Evolutionary conservation across 805 yeast genomes (phyloP), one percentile per base, ranked within the genome.

Genomic region (Scheffersomyces lignosus): DNA sequence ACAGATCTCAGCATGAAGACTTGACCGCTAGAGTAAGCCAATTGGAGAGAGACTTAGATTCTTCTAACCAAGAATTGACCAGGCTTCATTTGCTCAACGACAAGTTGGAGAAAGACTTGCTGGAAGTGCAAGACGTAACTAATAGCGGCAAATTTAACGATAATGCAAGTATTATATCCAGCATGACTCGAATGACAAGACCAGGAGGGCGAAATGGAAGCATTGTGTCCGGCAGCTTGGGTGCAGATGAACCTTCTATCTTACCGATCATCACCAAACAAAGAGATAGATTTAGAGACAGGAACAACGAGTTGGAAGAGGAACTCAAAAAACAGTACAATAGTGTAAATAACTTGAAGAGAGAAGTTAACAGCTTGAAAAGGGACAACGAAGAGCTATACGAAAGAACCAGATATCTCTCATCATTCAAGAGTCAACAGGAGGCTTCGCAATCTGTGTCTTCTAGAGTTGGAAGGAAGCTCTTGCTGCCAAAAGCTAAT

Each of bases 261-360:
- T 61, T 91, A 34, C 95, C 95, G 1, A 88, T 91, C 36, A 79
- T 93, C 18, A 89, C 96, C 10, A 90, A 91, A 54, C 99, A 91
- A 65, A 80, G 99, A 58, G 99, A 91, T 60, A 71, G 99, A 44
- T 89, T 90, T 70, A 80, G 95, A 51, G 75, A 78, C n/a, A 75
- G 88, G 37, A 87, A 84, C 52, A 77, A 76, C 39, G 96, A 87
- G 55, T 71, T 93, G 37, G 98, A 91, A 58, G 84, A 84, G 38
- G 95, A 88, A 50, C 52, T 82, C 26, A 80, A 85, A 56, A 77
- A 76, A 46, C 79, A 76, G 44, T 70, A 70, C 34, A 56, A 64
- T 15, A 69, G 71, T 27, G 70, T 83, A 18, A 71, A 67, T 26
- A 86, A 83, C 38, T 66, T 87, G 46, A 80, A 80, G 41, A 61